These are phyloP conservation scores for Metschnikowia noctiluminum DNA, from an alignment of 805 yeast genomes.

Conservation along the genomic window DNA sequence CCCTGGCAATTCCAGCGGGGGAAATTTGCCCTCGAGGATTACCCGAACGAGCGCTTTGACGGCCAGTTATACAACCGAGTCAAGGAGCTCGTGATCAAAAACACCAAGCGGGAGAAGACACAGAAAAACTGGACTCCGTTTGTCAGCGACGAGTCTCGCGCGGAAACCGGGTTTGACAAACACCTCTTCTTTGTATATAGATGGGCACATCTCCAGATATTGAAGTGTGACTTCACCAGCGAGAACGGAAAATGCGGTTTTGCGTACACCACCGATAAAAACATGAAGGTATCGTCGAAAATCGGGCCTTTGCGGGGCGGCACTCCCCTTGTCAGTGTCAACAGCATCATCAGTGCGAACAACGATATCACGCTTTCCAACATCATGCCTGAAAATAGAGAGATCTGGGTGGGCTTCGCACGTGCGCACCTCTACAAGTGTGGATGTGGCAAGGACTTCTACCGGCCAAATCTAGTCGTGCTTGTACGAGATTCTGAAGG, in stretches of 20 bases:
- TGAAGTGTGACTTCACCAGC: constrained; percentile 24
- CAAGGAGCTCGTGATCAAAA: constrained; percentile 13
- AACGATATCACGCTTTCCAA: neutral
- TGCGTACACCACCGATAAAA: constrained; percentile 4
- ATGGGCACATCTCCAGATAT: constrained; percentile 31
- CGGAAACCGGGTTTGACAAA: constrained; percentile 23
- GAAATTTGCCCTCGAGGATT: constrained; percentile 3
- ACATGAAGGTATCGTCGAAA: constrained; percentile 3
- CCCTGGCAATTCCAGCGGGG: constrained; percentile 17
- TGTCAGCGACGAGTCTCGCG: constrained; percentile 23
- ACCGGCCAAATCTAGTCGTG: constrained; percentile 43
- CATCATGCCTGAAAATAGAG: constrained; percentile 26
- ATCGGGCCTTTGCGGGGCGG: constrained; percentile 28
- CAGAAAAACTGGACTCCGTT: constrained; percentile 42
- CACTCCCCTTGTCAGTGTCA: constrained; percentile 16
- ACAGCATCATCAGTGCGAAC: neutral
- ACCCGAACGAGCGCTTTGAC: neutral
- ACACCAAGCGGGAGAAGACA: constrained; percentile 11
- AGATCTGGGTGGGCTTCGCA: constrained; percentile 47
- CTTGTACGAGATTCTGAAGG: constrained; percentile 25
- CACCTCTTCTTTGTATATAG: constrained; percentile 30
- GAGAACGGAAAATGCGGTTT: constrained; percentile 26
- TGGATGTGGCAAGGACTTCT: constrained; percentile 43
- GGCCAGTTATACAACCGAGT: constrained; percentile 5
- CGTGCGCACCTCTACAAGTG: constrained; percentile 42